Percentiles rank a stretch among this genome's conserved stretches.
Evolutionary conservation across 106 monocot genomes (phyloP).

Genomic region (Platanthera zijinensis): DNA sequence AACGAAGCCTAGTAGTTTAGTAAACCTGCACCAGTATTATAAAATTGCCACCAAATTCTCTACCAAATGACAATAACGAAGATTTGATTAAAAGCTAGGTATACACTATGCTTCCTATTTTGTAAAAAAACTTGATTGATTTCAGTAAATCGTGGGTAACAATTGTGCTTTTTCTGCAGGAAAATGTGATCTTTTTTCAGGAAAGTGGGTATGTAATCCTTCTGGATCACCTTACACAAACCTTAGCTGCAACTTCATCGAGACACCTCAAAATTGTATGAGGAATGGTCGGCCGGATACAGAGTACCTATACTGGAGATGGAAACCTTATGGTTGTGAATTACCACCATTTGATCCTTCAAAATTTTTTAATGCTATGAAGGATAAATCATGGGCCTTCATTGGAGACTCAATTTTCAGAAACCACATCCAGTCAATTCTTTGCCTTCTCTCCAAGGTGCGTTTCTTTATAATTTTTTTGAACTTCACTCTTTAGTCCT

Average conservation of each 20-base stretch:
- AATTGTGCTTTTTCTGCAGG: conserved; percentile 11
- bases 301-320: conserved; percentile 44
- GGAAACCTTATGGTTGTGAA: conserved; percentile 40
- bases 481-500: neutral
- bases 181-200: conserved; percentile 34
- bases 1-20: too few species aligned
- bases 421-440: conserved; percentile 39
- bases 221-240: conserved; percentile 44
- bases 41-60: neutral
- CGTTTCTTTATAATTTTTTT: neutral
- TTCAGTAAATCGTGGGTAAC: neutral
- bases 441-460: conserved; percentile 53
- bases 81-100: neutral
- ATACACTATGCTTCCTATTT: neutral
- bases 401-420: conserved; percentile 54
- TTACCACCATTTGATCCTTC: conserved; percentile 31
- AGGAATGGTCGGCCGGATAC: conserved; percentile 48
- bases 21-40: neutral
- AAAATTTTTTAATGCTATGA: conserved; percentile 32
- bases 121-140: neutral
- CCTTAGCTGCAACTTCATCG: conserved; percentile 25
- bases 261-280: conserved; percentile 30
- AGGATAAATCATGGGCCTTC: conserved; percentile 38
- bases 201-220: conserved; percentile 35
- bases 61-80: neutral